phyloP scores from a whole-genome alignment of 176 grass and related monocot species.

The Musa itinerans region DNA sequence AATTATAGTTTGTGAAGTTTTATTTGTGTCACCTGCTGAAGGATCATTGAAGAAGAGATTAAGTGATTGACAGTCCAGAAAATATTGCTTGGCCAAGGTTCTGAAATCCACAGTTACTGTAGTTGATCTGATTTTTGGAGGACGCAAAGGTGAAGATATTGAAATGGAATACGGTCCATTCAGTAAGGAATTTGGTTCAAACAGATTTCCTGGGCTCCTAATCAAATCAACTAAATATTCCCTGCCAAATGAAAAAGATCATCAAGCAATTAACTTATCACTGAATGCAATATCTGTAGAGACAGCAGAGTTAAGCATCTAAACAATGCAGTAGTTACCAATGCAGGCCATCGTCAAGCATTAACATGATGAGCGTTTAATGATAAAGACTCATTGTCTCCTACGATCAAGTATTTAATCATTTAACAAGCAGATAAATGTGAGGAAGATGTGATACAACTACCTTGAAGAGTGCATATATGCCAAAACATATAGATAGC shows the following conservation, averaged over 20 bases:
- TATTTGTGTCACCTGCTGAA: conserved; percentile 31
- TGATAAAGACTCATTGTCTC: not conserved
- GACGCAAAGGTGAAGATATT: conserved; percentile 73
- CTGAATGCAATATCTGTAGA: conserved; percentile 3
- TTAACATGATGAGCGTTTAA: not conserved
- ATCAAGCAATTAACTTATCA: conserved; percentile 3
- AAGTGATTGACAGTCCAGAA: conserved; percentile 82
- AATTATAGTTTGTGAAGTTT: not conserved
- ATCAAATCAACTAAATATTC: conserved; percentile 90
- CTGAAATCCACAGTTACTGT: conserved; percentile 61
- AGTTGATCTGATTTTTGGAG: conserved; percentile 73
- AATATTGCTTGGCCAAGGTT: conserved; percentile 82
- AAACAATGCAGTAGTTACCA: not conserved
- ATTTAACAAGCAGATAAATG: not conserved
- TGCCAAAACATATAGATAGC: not conserved
- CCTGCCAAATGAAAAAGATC: conserved; percentile 42
- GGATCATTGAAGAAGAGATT: conserved; percentile 79
- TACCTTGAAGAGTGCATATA: not conserved
- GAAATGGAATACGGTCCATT: conserved; percentile 74
- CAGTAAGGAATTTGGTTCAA: conserved; percentile 79
- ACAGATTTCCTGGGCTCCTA: conserved; percentile 62
- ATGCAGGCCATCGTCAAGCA: not conserved
- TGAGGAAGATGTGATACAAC: not conserved
- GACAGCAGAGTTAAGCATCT: not conserved
- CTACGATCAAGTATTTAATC: not conserved